Evolutionary conservation across 2,329 filamentous ascomycete species (phyloP).

Genomic region (Xylaria arbuscula): DNA sequence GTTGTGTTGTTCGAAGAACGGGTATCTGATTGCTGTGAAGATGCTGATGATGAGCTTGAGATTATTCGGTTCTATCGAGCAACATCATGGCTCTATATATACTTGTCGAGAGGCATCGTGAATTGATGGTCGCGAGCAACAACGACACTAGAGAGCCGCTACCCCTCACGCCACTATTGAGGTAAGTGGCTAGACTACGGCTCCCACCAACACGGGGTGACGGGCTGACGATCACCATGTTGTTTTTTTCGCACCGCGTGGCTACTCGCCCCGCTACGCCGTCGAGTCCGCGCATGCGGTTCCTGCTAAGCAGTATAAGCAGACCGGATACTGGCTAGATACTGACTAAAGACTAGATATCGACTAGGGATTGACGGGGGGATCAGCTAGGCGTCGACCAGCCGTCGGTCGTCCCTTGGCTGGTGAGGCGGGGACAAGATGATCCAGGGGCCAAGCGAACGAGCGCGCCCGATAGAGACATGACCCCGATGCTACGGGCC

Average conservation of each 20-base stretch:
- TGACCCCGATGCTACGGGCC: slow-evolving; percentile 4
- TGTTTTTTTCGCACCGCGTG: slow-evolving; percentile 14
- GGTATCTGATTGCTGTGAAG: slow-evolving; percentile 15
- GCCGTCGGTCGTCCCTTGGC: background rate
- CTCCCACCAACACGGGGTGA: background rate
- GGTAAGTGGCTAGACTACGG: slow-evolving; percentile 9
- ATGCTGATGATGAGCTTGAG: slow-evolving; percentile 16
- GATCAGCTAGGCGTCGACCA: background rate
- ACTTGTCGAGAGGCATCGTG: slow-evolving; percentile 13
- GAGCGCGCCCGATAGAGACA: slow-evolving; percentile 1
- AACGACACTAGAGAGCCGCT: slow-evolving; percentile 14
- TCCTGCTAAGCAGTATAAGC: too few species aligned
- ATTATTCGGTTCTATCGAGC: slow-evolving; percentile 7
- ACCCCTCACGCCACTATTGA: slow-evolving; percentile 32
- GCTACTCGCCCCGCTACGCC: slow-evolving; percentile 17
- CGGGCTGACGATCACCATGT: slow-evolving; percentile 23
- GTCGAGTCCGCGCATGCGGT: background rate
- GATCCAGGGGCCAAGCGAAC: background rate
- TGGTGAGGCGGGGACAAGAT: background rate
- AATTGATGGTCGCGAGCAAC: background rate
- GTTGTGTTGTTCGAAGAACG: background rate
- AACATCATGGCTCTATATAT: slow-evolving; percentile 25
- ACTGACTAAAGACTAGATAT: background rate
- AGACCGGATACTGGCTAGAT: slow-evolving; percentile 6
- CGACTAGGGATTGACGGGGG: background rate